These are phyloP conservation scores for Suillus luteus DNA, from an alignment of 768 basidiomycete genomes.

Conservation along the genomic window DNA sequence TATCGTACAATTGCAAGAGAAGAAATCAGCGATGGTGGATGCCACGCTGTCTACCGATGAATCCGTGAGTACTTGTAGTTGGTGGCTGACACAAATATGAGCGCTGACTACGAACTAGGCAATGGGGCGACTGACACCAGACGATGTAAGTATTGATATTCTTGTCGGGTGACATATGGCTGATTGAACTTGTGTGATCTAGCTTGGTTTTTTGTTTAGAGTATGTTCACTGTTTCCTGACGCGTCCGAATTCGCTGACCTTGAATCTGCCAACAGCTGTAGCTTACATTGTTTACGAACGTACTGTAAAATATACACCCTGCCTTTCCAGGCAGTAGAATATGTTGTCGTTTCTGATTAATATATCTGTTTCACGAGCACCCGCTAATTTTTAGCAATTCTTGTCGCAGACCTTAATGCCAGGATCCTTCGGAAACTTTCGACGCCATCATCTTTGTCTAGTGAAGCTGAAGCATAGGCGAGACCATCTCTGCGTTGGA, in stretches of 20 bases:
- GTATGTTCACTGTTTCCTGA: constrained; percentile 28
- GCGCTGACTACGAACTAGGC: constrained; percentile 48
- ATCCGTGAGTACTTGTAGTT: constrained; percentile 48
- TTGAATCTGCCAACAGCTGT: neutral
- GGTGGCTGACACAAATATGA: constrained; percentile 9
- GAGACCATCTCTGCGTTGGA: neutral
- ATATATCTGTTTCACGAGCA: neutral
- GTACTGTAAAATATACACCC: neutral
- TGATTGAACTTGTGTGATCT: constrained; percentile 11
- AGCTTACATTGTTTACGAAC: neutral
- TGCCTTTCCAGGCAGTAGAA: constrained; percentile 1
- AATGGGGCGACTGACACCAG: constrained; percentile 91
- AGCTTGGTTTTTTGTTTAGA: constrained; percentile 51
- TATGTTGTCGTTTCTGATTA: neutral
- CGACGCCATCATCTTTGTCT: neutral
- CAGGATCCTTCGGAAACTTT: neutral
- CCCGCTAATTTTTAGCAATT: neutral
- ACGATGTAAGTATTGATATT: constrained; percentile 52
- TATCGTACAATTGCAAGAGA: constrained; percentile 93
- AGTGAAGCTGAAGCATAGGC: neutral
- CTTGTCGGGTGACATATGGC: constrained; percentile 7
- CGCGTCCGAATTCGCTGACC: neutral
- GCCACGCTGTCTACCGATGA: constrained; percentile 84
- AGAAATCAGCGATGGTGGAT: constrained; percentile 94
- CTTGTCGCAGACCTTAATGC: neutral